A percentile compares a stretch with the other conserved stretches of the same genome.
phyloP scores from a whole-genome alignment of 2,329 filamentous ascomycete genomes.

The Emmonsiellopsis sp. region DNA sequence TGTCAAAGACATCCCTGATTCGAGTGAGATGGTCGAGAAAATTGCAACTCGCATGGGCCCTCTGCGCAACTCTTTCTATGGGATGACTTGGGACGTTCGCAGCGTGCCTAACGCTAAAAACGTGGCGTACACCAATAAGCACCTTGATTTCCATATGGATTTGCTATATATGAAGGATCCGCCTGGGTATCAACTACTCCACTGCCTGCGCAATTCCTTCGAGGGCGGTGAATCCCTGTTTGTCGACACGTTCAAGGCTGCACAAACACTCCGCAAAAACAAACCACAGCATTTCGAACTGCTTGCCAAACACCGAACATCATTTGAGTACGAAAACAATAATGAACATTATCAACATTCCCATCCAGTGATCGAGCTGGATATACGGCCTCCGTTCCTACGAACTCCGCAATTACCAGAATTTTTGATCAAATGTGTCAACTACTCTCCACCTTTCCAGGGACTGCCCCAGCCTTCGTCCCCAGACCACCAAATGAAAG shows the following conservation, averaged over 20 bases:
- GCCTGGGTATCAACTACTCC: conserved; percentile 76
- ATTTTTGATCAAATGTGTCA: conserved; percentile 29
- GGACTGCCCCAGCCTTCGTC: conserved; percentile 33
- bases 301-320: conserved; percentile 40
- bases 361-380: conserved; percentile 46
- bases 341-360: conserved; percentile 53
- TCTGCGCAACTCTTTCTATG: conserved; percentile 83
- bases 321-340: conserved; percentile 61
- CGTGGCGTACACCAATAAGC: conserved; percentile 77
- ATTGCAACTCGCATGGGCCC: conserved; percentile 67
- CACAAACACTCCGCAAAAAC: conserved; percentile 18
- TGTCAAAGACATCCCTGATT: conserved; percentile 62
- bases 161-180: conserved; percentile 74
- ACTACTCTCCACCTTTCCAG: conserved; percentile 79
- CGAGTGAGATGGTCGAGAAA: conserved; percentile 54
- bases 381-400: conserved; percentile 9
- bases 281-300: conserved; percentile 14
- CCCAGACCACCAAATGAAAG: not conserved
- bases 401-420: no score
- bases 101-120: conserved; percentile 79
- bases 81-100: conserved; percentile 79
- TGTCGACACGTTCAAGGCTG: conserved; percentile 62
- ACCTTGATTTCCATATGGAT: conserved; percentile 87
- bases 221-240: conserved; percentile 80
- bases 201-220: conserved; percentile 75